These are phyloP conservation scores for Zelopaecilomyces penicillatus DNA, from an alignment of 2,329 filamentous ascomycete species.

Conservation along the genomic window DNA sequence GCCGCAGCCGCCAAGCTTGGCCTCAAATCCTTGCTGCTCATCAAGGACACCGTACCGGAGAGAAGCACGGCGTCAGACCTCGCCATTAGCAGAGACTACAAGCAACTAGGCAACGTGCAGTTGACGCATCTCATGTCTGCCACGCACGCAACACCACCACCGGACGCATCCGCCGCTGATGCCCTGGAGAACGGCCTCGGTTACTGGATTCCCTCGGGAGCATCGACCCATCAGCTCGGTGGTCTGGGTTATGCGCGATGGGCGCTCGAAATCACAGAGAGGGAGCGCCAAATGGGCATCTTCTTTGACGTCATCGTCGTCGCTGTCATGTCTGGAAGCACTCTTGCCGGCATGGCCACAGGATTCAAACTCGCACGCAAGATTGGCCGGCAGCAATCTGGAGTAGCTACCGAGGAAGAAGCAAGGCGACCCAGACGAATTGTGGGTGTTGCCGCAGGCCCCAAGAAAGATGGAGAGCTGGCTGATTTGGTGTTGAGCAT, in stretches of 20 bases:
- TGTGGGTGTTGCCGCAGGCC: neutral
- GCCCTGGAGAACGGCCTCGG: neutral
- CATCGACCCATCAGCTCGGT: neutral
- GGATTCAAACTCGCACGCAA: neutral
- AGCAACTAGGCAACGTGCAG: constrained; percentile 1
- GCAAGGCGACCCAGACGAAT: neutral
- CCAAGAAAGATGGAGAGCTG: neutral
- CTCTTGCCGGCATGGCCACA: neutral
- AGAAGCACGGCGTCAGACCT: neutral
- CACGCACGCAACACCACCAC: neutral
- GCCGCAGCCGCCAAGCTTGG: constrained; percentile 2
- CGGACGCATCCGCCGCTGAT: neutral
- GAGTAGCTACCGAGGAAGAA: neutral
- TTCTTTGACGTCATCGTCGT: neutral
- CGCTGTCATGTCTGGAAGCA: neutral
- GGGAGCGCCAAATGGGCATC: neutral
- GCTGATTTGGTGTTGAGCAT: neutral
- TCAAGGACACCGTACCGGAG: neutral
- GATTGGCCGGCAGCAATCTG: neutral
- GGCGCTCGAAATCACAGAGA: neutral
- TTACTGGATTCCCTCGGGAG: constrained; percentile 1
- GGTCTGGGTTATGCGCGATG: neutral
- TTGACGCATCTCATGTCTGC: constrained; percentile 1
- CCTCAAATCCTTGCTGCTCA: neutral
- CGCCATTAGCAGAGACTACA: neutral